Conservation (phyloP, 208 protist species). For the Crithidia sp. region DNA sequence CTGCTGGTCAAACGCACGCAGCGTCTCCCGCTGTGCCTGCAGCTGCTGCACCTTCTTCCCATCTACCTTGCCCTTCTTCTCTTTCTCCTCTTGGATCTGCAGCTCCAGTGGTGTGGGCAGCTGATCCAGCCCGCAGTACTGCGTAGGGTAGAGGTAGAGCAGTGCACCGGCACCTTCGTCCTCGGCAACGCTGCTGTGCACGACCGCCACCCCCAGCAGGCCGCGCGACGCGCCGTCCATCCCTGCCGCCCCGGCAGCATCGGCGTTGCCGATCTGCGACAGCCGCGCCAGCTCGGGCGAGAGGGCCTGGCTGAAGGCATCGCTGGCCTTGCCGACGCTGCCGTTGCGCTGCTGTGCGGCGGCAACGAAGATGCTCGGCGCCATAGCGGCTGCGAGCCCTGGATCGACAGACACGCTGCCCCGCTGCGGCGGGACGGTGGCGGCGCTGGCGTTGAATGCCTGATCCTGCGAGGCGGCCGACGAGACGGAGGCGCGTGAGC, state of each 20-base stretch:
- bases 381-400: neutral
- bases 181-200: neutral
- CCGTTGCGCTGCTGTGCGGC: neutral
- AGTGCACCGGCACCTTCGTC: slow-evolving; percentile 13
- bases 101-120: slow-evolving; percentile 63
- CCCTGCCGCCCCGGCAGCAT: neutral
- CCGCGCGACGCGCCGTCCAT: neutral
- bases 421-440: neutral
- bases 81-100: slow-evolving; percentile 76
- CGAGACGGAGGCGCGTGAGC: neutral
- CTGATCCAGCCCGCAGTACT: slow-evolving; percentile 72
- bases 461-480: slow-evolving; percentile 1
- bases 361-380: neutral
- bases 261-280: slow-evolving; percentile 6
- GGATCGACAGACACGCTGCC: neutral
- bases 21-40: slow-evolving; percentile 71
- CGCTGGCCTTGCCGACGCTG: neutral
- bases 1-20: slow-evolving; percentile 64
- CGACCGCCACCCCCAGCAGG: neutral
- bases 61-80: slow-evolving; percentile 87
- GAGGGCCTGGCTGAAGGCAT: neutral
- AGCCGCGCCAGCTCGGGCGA: neutral
- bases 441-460: slow-evolving; percentile 3
- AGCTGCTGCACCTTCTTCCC: slow-evolving; percentile 75
- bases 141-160: slow-evolving; percentile 69